These are phyloP conservation scores for Fusarium pilosicola DNA, from an alignment of 2,329 filamentous ascomycete genomes.

Conservation along the genomic window DNA sequence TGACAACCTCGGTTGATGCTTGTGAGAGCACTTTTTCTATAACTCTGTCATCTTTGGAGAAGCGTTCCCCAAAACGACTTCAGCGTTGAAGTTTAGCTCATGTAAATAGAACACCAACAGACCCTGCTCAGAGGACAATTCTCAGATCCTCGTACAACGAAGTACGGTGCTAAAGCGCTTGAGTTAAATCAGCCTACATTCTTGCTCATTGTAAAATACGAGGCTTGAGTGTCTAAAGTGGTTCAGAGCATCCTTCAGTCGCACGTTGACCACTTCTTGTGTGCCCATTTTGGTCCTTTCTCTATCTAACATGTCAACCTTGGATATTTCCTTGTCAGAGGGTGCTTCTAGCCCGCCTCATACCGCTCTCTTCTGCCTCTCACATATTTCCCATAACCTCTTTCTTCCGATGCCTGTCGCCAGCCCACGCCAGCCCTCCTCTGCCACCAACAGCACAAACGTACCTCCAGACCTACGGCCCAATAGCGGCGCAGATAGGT, in stretches of 20 bases:
- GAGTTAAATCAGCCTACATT: too few relatives aligned
- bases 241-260: neutral
- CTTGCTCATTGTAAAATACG: neutral
- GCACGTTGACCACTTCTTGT: neutral
- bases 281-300: neutral
- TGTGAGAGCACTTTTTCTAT: neutral
- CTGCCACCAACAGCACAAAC: too few relatives aligned
- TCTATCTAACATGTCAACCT: neutral
- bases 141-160: neutral
- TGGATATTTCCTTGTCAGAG: neutral
- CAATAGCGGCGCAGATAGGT: rapidly evolving
- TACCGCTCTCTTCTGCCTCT: neutral
- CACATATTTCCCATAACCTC: too few relatives aligned
- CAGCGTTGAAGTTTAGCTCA: neutral
- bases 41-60: neutral
- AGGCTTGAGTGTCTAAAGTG: neutral
- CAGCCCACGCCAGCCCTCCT: too few relatives aligned
- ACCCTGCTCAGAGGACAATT: neutral
- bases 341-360: too few relatives aligned
- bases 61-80: neutral
- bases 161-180: too few relatives aligned
- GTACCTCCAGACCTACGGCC: too few relatives aligned
- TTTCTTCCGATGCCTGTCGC: too few relatives aligned
- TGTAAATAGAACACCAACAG: neutral
- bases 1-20: neutral